Conservation (phyloP, 176 grass and related monocot genomes). For the Typha latifolia region DNA sequence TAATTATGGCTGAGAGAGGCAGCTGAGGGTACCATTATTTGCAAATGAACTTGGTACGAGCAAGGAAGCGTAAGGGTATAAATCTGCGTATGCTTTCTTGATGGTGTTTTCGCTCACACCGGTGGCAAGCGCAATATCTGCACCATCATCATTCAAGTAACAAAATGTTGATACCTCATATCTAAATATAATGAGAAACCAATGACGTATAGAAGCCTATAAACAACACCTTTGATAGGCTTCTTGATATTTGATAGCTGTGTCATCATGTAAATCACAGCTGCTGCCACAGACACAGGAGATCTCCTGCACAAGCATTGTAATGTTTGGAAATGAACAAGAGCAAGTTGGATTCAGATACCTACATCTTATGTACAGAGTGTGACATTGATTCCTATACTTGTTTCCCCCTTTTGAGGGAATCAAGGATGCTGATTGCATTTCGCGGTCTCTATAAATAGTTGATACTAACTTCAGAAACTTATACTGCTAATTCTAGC, state of each 20-base stretch:
- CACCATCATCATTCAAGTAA: neutral
- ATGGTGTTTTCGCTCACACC: constrained; percentile 19
- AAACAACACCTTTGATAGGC: constrained; percentile 7
- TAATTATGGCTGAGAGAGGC: too few species aligned
- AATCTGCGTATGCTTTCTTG: constrained; percentile 6
- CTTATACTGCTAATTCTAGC: too few species aligned
- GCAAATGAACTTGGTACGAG: constrained; percentile 1
- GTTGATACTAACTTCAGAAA: too few species aligned
- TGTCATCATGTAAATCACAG: constrained; percentile 17
- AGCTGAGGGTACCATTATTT: neutral
- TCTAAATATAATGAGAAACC: neutral
- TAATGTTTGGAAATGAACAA: neutral
- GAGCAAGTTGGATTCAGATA: neutral
- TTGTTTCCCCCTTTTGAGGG: too few species aligned
- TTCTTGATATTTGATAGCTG: constrained; percentile 13
- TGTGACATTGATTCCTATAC: too few species aligned
- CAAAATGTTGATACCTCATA: neutral
- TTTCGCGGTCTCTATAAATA: too few species aligned
- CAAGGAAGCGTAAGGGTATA: constrained; percentile 8
- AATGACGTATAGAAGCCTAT: too few species aligned
- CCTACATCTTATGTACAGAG: neutral
- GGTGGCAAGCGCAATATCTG: constrained; percentile 18
- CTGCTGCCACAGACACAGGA: constrained; percentile 12
- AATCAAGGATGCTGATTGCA: too few species aligned
- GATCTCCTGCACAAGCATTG: constrained; percentile 5